Conservation (phyloP, 2,329 filamentous ascomycete species). For the Acephala macrosclerotiorum region DNA sequence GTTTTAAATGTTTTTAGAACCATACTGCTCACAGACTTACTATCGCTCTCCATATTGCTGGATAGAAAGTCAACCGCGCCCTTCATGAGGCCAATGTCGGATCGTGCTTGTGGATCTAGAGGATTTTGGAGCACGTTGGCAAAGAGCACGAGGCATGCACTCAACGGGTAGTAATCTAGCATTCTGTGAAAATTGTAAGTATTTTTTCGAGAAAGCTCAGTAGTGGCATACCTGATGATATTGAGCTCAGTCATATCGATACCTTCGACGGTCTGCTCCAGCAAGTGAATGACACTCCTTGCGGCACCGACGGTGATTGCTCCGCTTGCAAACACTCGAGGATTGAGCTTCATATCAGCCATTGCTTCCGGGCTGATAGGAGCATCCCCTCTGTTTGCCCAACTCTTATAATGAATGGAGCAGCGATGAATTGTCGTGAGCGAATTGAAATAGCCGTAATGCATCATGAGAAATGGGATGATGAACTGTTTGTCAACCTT, state of each 20-base stretch:
- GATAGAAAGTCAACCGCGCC: background rate
- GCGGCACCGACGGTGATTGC: background rate
- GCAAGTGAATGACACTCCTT: background rate
- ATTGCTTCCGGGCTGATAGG: background rate
- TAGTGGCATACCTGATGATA: background rate
- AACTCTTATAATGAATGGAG: background rate
- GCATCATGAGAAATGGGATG: background rate
- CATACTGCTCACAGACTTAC: background rate
- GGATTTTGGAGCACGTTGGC: constrained; percentile 3
- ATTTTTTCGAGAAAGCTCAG: background rate
- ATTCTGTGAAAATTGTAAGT: background rate
- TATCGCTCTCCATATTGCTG: background rate
- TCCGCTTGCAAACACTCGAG: constrained; percentile 3
- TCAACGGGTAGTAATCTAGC: constrained; percentile 1
- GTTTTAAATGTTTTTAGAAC: background rate
- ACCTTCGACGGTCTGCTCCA: background rate
- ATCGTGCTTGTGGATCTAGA: background rate
- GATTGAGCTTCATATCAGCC: background rate
- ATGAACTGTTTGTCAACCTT: background rate
- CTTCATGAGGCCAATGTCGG: background rate
- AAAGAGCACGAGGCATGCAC: background rate
- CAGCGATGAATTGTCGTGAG: constrained; percentile 5
- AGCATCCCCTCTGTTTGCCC: background rate
- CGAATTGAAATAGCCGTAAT: constrained; percentile 7
- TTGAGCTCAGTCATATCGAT: background rate